phyloP scores from a whole-genome alignment of 441 rosid genomes.

The Erysimum cheiri region DNA sequence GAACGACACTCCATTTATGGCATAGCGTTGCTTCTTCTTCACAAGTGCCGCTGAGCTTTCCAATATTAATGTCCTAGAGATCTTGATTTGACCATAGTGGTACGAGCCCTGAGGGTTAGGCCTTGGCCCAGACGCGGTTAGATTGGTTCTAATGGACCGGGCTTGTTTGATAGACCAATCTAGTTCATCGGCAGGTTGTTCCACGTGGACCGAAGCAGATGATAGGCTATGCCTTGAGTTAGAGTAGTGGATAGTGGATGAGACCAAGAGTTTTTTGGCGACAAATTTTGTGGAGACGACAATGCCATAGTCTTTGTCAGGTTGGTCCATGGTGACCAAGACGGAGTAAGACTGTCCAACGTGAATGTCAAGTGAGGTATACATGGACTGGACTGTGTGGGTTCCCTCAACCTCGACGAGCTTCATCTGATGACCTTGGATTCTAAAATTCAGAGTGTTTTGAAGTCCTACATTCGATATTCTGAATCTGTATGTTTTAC shows the following conservation, averaged over 20 bases:
- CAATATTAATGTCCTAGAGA: constrained; percentile 57
- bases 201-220: constrained; percentile 48
- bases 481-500: constrained; percentile 72
- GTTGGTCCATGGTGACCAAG: constrained; percentile 69
- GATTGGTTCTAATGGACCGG: constrained; percentile 68
- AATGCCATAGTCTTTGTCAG: constrained; percentile 57
- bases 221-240: constrained; percentile 46
- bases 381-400: constrained; percentile 64
- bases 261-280: constrained; percentile 42
- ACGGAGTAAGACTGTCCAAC: constrained; percentile 79
- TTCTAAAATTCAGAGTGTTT: constrained; percentile 55
- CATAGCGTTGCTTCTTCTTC: constrained; percentile 63
- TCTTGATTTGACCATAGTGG: constrained; percentile 65
- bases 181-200: constrained; percentile 52
- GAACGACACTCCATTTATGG: constrained; percentile 64
- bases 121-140: constrained; percentile 77
- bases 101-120: constrained; percentile 82
- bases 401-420: constrained; percentile 80
- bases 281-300: constrained; percentile 59
- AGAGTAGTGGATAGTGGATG: constrained; percentile 57
- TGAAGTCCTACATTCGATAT: constrained; percentile 76
- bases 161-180: constrained; percentile 72
- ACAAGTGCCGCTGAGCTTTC: constrained; percentile 56
- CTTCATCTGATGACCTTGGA: constrained; percentile 60
- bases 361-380: constrained; percentile 63